phyloP scores from a whole-genome alignment of 2,329 filamentous ascomycete species.

The Penicillium sp. region DNA sequence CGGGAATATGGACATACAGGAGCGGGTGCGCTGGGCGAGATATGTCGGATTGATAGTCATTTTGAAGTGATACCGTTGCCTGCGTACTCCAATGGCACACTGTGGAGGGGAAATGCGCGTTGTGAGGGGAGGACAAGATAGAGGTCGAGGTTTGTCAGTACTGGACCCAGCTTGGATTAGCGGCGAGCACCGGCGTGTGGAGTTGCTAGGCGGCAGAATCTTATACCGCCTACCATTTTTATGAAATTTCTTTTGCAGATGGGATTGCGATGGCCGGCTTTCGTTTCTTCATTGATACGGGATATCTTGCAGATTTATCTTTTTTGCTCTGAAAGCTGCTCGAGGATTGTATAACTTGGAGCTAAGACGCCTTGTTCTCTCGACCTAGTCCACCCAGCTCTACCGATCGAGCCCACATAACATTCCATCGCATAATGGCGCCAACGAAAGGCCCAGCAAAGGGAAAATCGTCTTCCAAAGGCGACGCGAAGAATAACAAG shows the following conservation, averaged over 20 bases:
- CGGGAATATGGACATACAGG: conserved; percentile 63
- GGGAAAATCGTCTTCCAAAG: conserved; percentile 30
- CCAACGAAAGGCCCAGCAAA: conserved; percentile 44
- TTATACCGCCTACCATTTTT: conserved; percentile 11
- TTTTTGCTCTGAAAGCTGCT: background rate
- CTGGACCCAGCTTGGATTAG: conserved; percentile 9
- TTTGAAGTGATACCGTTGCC: conserved; percentile 37
- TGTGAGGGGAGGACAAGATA: conserved; percentile 2
- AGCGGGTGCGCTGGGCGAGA: conserved; percentile 79
- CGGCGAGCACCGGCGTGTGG: background rate
- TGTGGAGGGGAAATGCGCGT: conserved; percentile 21
- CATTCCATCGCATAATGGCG: conserved; percentile 35
- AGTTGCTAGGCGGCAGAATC: background rate
- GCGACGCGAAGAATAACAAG: conserved; percentile 35
- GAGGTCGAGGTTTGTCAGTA: conserved; percentile 29
- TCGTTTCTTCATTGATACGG: background rate
- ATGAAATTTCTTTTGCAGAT: conserved; percentile 8
- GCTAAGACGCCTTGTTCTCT: background rate
- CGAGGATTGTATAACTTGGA: background rate
- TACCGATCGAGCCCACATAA: conserved; percentile 5
- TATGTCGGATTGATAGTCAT: conserved; percentile 94
- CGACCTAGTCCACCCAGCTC: background rate
- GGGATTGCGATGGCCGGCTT: background rate
- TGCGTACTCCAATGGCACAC: conserved; percentile 19
- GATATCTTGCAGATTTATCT: background rate